These are phyloP conservation scores for Vaccinium myrtillus DNA, from an alignment of 148 eudicot species.

Conservation along the genomic window DNA sequence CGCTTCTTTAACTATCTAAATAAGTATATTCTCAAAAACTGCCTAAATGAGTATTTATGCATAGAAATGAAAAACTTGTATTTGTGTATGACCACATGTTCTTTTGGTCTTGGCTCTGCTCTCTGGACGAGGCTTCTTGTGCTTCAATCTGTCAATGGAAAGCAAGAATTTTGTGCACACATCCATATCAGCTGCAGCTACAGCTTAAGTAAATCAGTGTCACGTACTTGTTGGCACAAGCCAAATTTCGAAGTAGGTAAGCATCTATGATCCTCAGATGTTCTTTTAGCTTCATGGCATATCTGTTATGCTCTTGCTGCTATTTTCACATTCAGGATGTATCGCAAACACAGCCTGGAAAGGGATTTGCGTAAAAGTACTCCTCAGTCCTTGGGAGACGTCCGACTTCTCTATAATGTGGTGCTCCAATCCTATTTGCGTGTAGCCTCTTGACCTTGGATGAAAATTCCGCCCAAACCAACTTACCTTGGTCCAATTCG, in stretches of 20 bases:
- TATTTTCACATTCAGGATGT: background rate
- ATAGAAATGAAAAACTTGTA: background rate
- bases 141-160: slow-evolving; percentile 2
- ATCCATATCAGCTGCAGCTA: slow-evolving; percentile 1
- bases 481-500: slow-evolving; percentile 34
- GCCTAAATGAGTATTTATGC: background rate
- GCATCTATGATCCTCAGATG: background rate
- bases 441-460: slow-evolving; percentile 41
- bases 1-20: background rate
- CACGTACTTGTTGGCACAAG: background rate
- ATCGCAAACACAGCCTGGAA: slow-evolving; percentile 55
- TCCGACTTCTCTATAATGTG: slow-evolving; percentile 31
- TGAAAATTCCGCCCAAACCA: slow-evolving; percentile 45
- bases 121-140: background rate
- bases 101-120: background rate
- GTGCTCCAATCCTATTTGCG: slow-evolving; percentile 42
- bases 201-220: background rate
- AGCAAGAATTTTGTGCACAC: background rate
- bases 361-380: slow-evolving; percentile 63
- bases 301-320: background rate
- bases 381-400: slow-evolving; percentile 42
- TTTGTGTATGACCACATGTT: background rate
- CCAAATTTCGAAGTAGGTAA: background rate
- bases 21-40: background rate
- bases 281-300: background rate